These are phyloP conservation scores for Escovopsis sp. DNA, from an alignment of 2,329 filamentous ascomycete species.

Conservation along the genomic window DNA sequence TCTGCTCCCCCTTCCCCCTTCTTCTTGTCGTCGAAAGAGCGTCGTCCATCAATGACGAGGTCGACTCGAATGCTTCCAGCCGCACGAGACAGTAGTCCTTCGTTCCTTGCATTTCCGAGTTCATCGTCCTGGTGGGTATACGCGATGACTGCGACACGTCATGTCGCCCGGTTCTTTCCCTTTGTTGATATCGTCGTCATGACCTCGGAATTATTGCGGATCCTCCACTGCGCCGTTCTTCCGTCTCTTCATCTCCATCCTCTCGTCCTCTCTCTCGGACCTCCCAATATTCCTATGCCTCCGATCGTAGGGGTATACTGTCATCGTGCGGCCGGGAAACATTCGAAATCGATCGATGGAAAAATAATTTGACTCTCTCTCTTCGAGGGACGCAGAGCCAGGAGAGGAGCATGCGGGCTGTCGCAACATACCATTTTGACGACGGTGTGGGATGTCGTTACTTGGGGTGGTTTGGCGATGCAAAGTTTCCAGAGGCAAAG, in stretches of 20 bases:
- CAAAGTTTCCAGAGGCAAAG: constrained; percentile 20
- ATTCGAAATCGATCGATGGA: constrained; percentile 6
- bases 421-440: constrained; percentile 33
- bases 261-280: too few species aligned
- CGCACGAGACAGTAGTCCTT: constrained; percentile 9
- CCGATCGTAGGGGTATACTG: constrained; percentile 10
- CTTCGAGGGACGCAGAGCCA: constrained; percentile 1
- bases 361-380: constrained; percentile 1
- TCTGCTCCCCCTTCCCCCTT: neutral
- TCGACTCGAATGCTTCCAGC: constrained; percentile 5
- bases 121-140: neutral
- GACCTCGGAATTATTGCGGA: neutral
- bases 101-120: too few species aligned
- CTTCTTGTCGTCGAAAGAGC: constrained; percentile 1
- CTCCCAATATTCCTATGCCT: too few species aligned
- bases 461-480: constrained; percentile 27
- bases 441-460: constrained; percentile 29
- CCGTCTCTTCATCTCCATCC: too few species aligned
- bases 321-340: constrained; percentile 17
- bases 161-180: neutral
- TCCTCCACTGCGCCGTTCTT: neutral
- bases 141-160: neutral
- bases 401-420: constrained; percentile 4
- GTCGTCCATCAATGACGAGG: neutral
- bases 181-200: neutral